phyloP scores from a whole-genome alignment of 2,329 filamentous ascomycete genomes.

The Camillea tinctor region DNA sequence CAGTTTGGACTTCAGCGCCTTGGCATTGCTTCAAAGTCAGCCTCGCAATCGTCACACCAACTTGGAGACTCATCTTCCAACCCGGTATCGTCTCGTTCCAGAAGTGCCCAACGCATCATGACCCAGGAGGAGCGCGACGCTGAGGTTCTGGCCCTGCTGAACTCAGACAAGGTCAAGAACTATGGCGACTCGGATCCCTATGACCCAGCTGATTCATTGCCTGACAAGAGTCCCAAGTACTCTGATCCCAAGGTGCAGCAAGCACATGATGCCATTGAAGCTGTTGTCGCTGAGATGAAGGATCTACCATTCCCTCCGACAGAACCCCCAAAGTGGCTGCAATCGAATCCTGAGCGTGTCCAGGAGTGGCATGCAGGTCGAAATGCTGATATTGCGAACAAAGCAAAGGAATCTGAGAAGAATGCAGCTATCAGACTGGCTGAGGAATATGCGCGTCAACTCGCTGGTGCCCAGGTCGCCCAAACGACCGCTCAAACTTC shows the following conservation, averaged over 20 bases:
- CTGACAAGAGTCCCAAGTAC: conserved; percentile 38
- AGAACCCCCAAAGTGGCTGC: conserved; percentile 53
- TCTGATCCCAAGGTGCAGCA: conserved; percentile 42
- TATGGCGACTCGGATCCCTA: conserved; percentile 44
- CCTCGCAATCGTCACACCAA: not conserved
- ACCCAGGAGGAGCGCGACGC: conserved; percentile 37
- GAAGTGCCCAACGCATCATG: conserved; percentile 31
- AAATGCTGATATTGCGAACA: conserved; percentile 38
- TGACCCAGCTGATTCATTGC: conserved; percentile 33
- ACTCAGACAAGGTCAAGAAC: conserved; percentile 41
- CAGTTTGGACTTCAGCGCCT: conserved; percentile 45
- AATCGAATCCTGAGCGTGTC: conserved; percentile 43
- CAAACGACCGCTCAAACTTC: conserved; percentile 5
- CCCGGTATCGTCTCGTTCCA: not conserved
- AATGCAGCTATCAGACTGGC: conserved; percentile 33
- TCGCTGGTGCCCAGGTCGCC: conserved; percentile 11
- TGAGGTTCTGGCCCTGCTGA: conserved; percentile 42
- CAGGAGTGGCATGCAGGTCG: conserved; percentile 55
- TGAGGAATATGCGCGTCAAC: conserved; percentile 32
- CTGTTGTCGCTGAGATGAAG: conserved; percentile 40
- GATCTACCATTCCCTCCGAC: conserved; percentile 49
- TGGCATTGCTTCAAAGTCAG: conserved; percentile 22
- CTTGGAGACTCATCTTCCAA: not conserved
- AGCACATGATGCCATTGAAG: conserved; percentile 44
- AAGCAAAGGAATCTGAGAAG: conserved; percentile 40